Conservation (phyloP, 2,329 filamentous ascomycete species). For the Cladosporium sp. region DNA sequence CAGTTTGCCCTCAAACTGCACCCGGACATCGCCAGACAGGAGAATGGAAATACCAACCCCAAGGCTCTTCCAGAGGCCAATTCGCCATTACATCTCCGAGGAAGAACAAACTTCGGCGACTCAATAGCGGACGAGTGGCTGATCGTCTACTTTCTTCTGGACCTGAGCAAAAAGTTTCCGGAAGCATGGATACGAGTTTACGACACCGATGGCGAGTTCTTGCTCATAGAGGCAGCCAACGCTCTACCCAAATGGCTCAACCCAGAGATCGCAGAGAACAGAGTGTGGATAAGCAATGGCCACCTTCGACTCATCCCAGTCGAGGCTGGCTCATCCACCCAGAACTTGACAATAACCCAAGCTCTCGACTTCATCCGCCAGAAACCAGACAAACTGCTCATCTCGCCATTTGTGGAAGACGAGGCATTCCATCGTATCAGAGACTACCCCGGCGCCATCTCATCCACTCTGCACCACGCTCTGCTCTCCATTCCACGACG, state of each 20-base stretch:
- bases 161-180: slow-evolving; percentile 71
- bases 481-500: slow-evolving; percentile 75
- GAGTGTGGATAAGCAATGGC: slow-evolving; percentile 84
- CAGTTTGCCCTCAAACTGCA: slow-evolving; percentile 66
- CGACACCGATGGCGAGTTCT: slow-evolving; percentile 91
- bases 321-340: slow-evolving; percentile 25
- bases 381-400: slow-evolving; percentile 60
- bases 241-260: slow-evolving; percentile 86
- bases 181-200: slow-evolving; percentile 79
- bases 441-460: slow-evolving; percentile 78
- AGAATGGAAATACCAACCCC: slow-evolving; percentile 47
- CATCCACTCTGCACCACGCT: slow-evolving; percentile 73
- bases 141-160: slow-evolving; percentile 82
- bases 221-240: slow-evolving; percentile 90
- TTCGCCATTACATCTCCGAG: slow-evolving; percentile 54
- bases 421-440: slow-evolving; percentile 88
- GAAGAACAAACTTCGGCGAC: slow-evolving; percentile 84
- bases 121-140: slow-evolving; percentile 98
- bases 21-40: slow-evolving; percentile 43
- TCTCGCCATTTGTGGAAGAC: slow-evolving; percentile 73
- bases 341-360: slow-evolving; percentile 61
- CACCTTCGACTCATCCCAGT: slow-evolving; percentile 72
- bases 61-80: slow-evolving; percentile 38
- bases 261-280: slow-evolving; percentile 82
- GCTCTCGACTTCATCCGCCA: slow-evolving; percentile 63